Percentiles rank a stretch among this genome's conserved stretches.
Conservation (phyloP, 805 yeast species). For the Ogataea parapolymorpha region DNA sequence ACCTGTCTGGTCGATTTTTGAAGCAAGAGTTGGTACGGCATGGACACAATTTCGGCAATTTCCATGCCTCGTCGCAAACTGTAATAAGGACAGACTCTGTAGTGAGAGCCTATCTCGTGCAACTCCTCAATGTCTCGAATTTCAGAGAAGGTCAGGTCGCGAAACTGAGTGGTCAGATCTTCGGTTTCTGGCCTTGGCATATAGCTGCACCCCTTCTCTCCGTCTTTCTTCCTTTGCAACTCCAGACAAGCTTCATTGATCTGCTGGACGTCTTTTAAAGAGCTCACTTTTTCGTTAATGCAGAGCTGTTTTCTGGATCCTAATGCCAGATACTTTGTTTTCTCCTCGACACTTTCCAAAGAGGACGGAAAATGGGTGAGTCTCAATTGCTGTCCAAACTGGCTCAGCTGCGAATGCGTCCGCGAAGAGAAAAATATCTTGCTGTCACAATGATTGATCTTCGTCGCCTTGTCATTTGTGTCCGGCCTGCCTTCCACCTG, state of each 20-base stretch:
- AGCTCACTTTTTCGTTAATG: constrained; percentile 59
- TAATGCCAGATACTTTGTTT: constrained; percentile 64
- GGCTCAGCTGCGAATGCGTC: constrained; percentile 86
- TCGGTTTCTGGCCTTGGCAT: constrained; percentile 36
- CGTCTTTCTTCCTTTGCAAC: constrained; percentile 42
- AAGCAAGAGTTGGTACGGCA: constrained; percentile 80
- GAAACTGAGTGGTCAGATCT: constrained; percentile 39
- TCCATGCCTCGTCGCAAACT: constrained; percentile 56
- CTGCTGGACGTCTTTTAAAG: constrained; percentile 43
- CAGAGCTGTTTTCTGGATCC: constrained; percentile 88
- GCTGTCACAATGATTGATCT: constrained; percentile 33
- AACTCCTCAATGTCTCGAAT: constrained; percentile 81
- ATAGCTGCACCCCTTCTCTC: constrained; percentile 37
- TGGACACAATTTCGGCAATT: constrained; percentile 68
- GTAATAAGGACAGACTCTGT: constrained; percentile 78
- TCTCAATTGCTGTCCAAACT: constrained; percentile 69
- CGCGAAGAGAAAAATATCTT: constrained; percentile 74
- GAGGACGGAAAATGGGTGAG: constrained; percentile 65
- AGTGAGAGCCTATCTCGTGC: constrained; percentile 51
- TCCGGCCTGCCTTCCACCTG: constrained; percentile 36
- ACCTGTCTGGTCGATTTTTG: constrained; percentile 58
- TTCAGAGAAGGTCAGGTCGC: constrained; percentile 52
- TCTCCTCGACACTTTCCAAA: constrained; percentile 42
- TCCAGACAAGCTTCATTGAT: constrained; percentile 84
- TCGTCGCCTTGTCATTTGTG: constrained; percentile 18